Conservation (phyloP, 2,329 filamentous ascomycete species). For the Cryphonectria naterciae region DNA sequence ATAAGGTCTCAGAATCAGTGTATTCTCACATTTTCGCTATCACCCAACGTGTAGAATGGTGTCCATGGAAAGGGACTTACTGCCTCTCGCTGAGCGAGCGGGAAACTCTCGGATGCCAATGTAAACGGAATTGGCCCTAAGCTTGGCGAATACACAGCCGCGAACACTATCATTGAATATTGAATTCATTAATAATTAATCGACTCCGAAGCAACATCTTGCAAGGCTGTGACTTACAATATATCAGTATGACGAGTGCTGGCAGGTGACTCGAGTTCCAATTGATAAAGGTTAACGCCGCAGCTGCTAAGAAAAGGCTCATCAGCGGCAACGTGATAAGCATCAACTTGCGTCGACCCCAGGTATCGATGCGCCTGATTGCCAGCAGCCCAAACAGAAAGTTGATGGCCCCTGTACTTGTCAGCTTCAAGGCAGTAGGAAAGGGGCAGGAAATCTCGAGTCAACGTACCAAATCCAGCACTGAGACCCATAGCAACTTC, state of each 20-base stretch:
- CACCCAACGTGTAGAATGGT: no score
- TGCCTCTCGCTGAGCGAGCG: slow-evolving; percentile 52
- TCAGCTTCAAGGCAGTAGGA: background rate
- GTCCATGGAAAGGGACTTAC: slow-evolving; percentile 27
- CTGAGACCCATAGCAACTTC: slow-evolving; percentile 39
- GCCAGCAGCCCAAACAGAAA: slow-evolving; percentile 48
- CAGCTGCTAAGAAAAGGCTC: slow-evolving; percentile 46
- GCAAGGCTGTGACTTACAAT: slow-evolving; percentile 32
- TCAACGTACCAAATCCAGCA: slow-evolving; percentile 36
- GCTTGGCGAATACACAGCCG: slow-evolving; percentile 47
- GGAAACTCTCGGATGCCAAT: slow-evolving; percentile 55
- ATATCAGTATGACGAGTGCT: slow-evolving; percentile 43
- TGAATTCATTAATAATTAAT: background rate
- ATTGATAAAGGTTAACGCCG: slow-evolving; percentile 39
- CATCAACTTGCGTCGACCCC: slow-evolving; percentile 49
- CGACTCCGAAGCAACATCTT: background rate
- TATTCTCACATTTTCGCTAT: background rate
- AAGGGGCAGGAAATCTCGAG: no score
- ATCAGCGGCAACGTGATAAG: slow-evolving; percentile 48
- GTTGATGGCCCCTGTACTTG: slow-evolving; percentile 42
- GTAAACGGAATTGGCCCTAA: slow-evolving; percentile 54
- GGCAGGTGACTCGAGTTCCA: slow-evolving; percentile 34
- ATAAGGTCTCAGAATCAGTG: background rate
- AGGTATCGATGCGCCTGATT: slow-evolving; percentile 44
- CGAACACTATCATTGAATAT: slow-evolving; percentile 39